A percentile compares a stretch with the other conserved stretches of the same genome.
Conservation (phyloP, 306 rosid genomes). For the Nissolia schottii region DNA sequence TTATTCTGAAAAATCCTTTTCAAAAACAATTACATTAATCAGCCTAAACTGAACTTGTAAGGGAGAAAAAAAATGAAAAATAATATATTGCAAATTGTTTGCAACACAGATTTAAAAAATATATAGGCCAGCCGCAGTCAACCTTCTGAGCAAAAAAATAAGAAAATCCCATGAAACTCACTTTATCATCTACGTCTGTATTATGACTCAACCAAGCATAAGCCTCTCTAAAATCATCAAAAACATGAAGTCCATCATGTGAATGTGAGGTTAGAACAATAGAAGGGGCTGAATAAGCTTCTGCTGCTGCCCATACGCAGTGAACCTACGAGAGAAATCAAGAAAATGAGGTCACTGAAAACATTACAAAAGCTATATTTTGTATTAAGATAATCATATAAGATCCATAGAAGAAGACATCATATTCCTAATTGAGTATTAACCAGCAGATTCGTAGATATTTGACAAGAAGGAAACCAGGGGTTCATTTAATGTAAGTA, state of each 20-base stretch:
- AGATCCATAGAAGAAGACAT: not conserved
- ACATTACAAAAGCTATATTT: not conserved
- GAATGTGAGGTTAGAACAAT: slow-evolving; percentile 90
- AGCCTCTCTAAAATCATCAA: slow-evolving; percentile 99
- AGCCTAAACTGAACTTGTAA: not conserved
- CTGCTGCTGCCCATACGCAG: slow-evolving; percentile 99
- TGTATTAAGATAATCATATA: not conserved
- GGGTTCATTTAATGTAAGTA: not conserved
- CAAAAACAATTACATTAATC: not conserved
- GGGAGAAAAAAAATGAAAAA: not conserved
- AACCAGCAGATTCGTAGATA: not conserved
- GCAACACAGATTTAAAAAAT: not conserved
- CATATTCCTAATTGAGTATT: not conserved
- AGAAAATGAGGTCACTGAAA: not conserved
- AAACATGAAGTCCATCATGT: slow-evolving; percentile 90
- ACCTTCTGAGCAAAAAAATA: slow-evolving; percentile 17
- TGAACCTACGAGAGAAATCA: slow-evolving; percentile 64
- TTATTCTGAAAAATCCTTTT: not conserved
- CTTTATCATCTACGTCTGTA: slow-evolving; percentile 97
- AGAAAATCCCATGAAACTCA: slow-evolving; percentile 37
- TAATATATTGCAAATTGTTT: not conserved
- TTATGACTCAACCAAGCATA: slow-evolving; percentile 99
- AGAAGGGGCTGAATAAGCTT: slow-evolving; percentile 99
- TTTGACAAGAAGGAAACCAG: not conserved
- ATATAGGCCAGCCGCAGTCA: not conserved